A percentile compares a stretch with the other conserved stretches of the same genome.
phyloP scores from a whole-genome alignment of 805 yeast species.

The Dipodascopsis uninucleata region DNA sequence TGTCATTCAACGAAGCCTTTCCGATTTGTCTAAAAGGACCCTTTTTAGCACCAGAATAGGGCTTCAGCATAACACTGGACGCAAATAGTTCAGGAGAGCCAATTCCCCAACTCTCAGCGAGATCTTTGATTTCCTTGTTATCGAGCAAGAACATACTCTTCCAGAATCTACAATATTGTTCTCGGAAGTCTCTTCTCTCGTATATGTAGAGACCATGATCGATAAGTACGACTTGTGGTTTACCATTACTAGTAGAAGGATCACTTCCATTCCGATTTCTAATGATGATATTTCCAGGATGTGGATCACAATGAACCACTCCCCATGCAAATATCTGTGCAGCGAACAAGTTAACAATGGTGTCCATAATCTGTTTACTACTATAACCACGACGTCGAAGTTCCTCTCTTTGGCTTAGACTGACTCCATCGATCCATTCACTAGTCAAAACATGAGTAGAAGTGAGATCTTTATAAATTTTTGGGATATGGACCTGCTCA shows the following conservation, averaged over 20 bases:
- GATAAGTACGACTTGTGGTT: slow-evolving; percentile 46
- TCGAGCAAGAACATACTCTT: slow-evolving; percentile 54
- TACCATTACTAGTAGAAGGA: too few species aligned
- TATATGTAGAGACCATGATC: slow-evolving; percentile 73
- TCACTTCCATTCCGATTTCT: slow-evolving; percentile 42
- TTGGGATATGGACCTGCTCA: slow-evolving; percentile 53
- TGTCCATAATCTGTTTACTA: slow-evolving; percentile 44
- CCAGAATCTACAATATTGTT: slow-evolving; percentile 63
- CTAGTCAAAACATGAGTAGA: slow-evolving; percentile 53
- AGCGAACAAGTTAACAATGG: slow-evolving; percentile 50
- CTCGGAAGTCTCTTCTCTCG: slow-evolving; percentile 49
- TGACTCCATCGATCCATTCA: slow-evolving; percentile 75
- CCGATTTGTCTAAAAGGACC: slow-evolving; percentile 3
- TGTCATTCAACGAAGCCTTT: neutral
- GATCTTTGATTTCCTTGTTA: slow-evolving; percentile 43
- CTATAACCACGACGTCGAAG: slow-evolving; percentile 42
- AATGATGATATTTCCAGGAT: slow-evolving; percentile 72
- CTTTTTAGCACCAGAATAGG: slow-evolving; percentile 38
- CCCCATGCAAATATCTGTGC: slow-evolving; percentile 66
- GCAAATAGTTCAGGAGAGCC: slow-evolving; percentile 61
- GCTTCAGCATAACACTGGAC: slow-evolving; percentile 50
- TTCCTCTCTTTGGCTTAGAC: slow-evolving; percentile 47
- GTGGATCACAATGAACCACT: slow-evolving; percentile 70
- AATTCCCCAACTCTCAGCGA: slow-evolving; percentile 65
- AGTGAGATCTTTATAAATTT: slow-evolving; percentile 45